These are phyloP conservation scores for Penicillium sp. DNA, from an alignment of 2,329 filamentous ascomycete species.

Conservation along the genomic window DNA sequence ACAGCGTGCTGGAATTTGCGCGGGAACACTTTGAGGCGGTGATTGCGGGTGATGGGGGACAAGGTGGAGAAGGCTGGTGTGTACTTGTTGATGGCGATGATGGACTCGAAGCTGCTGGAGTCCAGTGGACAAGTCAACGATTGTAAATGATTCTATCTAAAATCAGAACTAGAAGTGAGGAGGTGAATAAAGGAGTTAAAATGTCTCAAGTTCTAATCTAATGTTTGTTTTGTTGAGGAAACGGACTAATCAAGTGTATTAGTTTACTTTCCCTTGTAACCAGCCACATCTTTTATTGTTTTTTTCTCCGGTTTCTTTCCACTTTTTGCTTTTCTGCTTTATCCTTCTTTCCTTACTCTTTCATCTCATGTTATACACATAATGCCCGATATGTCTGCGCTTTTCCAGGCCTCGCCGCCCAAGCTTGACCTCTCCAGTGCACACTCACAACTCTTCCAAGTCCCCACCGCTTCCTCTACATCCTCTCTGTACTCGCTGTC, in stretches of 20 bases:
- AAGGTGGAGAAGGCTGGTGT: constrained; percentile 77
- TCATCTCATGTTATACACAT: neutral
- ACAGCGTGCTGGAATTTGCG: constrained; percentile 70
- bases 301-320: no score
- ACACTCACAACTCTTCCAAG: constrained; percentile 39
- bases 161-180: neutral
- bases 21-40: constrained; percentile 66
- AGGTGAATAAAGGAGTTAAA: neutral
- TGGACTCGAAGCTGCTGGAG: constrained; percentile 58
- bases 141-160: neutral
- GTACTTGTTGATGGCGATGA: constrained; percentile 80
- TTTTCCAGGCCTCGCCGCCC: constrained; percentile 38
- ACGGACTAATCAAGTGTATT: neutral
- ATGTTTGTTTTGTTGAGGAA: neutral
- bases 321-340: neutral
- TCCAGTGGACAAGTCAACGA: constrained; percentile 42
- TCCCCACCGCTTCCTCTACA: constrained; percentile 36
- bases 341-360: neutral
- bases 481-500: constrained; percentile 40
- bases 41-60: constrained; percentile 65
- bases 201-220: neutral
- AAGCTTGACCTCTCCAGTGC: constrained; percentile 41
- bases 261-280: neutral
- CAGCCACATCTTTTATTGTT: neutral
- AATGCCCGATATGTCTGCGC: constrained; percentile 33